A percentile compares a stretch with the other conserved stretches of the same genome.
Evolutionary conservation across 1,284 basidiomycete species (phyloP).

Genomic region (Thecaphora thlaspeos): DNA sequence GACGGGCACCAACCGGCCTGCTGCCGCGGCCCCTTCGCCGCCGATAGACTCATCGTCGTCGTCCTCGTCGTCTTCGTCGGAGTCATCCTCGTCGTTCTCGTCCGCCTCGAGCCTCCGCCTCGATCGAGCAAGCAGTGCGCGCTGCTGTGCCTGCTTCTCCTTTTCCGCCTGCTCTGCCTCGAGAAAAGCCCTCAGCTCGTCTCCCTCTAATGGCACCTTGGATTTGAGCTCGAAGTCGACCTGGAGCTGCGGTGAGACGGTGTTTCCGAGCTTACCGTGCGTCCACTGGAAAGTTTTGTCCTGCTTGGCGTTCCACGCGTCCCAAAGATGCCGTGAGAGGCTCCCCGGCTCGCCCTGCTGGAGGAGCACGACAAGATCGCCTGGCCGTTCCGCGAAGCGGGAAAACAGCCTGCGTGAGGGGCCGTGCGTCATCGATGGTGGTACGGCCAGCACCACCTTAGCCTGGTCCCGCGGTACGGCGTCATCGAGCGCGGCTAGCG

Average conservation of each 20-base stretch:
- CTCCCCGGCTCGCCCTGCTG: conserved; percentile 71
- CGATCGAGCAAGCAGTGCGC: conserved; percentile 73
- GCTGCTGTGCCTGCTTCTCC: conserved; percentile 81
- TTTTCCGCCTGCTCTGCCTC: conserved; percentile 75
- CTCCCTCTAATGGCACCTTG: conserved; percentile 67
- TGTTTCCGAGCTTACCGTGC: conserved; percentile 79
- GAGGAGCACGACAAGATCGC: conserved; percentile 46
- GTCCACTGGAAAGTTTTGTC: conserved; percentile 76
- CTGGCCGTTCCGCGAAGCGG: conserved; percentile 75
- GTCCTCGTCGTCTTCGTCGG: conserved; percentile 62
- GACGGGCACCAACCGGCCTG: background rate
- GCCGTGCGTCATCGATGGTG: conserved; percentile 87
- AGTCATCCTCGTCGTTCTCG: conserved; percentile 56
- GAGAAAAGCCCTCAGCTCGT: conserved; percentile 78
- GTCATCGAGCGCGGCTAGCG: conserved; percentile 74
- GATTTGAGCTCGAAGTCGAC: conserved; percentile 69
- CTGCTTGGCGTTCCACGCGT: conserved; percentile 81
- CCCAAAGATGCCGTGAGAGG: conserved; percentile 75
- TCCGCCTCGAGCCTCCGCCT: conserved; percentile 84
- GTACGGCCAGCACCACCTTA: conserved; percentile 89
- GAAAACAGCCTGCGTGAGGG: conserved; percentile 81
- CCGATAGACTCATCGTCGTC: conserved; percentile 67
- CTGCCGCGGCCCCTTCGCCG: conserved; percentile 63
- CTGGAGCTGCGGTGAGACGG: conserved; percentile 60
- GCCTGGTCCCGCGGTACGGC: conserved; percentile 72